Evolutionary conservation across 2,329 filamentous ascomycete species (phyloP).

Genomic region (Elsinoe arachidis): DNA sequence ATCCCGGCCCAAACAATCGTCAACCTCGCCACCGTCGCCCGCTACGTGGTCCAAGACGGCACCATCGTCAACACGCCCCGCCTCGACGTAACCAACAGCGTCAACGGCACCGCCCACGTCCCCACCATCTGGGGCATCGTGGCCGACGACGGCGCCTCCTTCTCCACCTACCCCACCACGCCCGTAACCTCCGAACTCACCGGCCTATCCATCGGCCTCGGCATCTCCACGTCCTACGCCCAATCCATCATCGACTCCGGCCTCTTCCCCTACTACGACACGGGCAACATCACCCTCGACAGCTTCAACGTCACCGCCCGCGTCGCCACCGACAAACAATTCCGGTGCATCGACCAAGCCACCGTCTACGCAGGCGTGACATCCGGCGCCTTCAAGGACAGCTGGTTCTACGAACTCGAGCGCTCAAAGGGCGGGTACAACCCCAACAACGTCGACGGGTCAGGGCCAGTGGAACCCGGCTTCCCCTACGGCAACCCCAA

Average conservation of each 20-base stretch:
- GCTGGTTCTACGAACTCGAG: constrained; percentile 55
- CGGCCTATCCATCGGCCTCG: constrained; percentile 38
- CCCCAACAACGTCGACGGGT: constrained; percentile 45
- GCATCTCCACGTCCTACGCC: constrained; percentile 35
- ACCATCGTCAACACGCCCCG: constrained; percentile 45
- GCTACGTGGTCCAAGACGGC: constrained; percentile 52
- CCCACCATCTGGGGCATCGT: constrained; percentile 49
- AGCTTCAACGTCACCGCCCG: constrained; percentile 48
- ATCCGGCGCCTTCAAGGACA: constrained; percentile 38
- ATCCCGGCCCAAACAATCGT: constrained; percentile 38
- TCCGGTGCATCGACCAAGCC: constrained; percentile 52
- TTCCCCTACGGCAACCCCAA: constrained; percentile 41
- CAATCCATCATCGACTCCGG: constrained; percentile 34
- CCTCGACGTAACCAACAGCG: constrained; percentile 37
- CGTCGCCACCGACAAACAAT: constrained; percentile 50
- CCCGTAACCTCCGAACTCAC: constrained; percentile 34
- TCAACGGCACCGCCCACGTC: constrained; percentile 40
- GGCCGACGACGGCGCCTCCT: constrained; percentile 48
- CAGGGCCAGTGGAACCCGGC: constrained; percentile 31
- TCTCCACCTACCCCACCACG: constrained; percentile 41
- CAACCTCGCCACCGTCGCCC: constrained; percentile 34
- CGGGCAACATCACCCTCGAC: constrained; percentile 45
- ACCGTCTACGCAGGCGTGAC: constrained; percentile 45
- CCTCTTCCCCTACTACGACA: constrained; percentile 44
- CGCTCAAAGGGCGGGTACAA: constrained; percentile 46